Conservation (phyloP, 352 stramenopile species). For the Globisporangium solare region DNA sequence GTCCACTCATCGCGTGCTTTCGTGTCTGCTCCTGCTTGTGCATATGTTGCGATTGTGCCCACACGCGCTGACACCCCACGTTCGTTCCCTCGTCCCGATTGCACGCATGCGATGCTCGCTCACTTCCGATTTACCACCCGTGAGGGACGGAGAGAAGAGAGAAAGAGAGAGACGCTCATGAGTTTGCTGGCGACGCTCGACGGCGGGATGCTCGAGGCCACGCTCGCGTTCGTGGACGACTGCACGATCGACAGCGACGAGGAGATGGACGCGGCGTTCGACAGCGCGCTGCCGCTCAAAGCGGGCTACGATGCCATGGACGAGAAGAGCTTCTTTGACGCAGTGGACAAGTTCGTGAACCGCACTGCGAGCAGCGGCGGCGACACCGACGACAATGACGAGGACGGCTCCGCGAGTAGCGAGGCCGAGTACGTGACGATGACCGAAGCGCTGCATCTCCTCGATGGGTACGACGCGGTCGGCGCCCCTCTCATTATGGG, state of each 20-base stretch:
- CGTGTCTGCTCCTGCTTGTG: no score
- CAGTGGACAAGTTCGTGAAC: not conserved
- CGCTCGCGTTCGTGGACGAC: constrained; percentile 10
- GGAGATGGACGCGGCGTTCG: not conserved
- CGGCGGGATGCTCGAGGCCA: constrained; percentile 7
- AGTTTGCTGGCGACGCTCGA: no score
- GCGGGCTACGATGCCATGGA: no score
- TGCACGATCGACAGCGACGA: constrained; percentile 6
- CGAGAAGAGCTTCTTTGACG: constrained; percentile 2
- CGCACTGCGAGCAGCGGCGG: no score
- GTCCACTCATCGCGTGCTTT: no score
- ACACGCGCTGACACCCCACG: no score
- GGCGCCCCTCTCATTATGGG: no score
- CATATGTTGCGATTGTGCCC: no score
- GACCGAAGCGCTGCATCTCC: constrained; percentile 4
- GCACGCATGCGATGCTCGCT: no score
- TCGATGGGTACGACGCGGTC: not conserved
- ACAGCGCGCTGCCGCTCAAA: not conserved
- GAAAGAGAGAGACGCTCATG: not conserved
- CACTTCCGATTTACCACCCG: no score
- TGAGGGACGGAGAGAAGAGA: not conserved
- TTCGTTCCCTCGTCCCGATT: no score
- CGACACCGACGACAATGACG: no score
- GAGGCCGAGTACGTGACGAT: constrained; percentile 6
- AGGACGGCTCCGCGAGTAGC: not conserved